Percentiles rank a stretch among this genome's conserved stretches.
Conservation (phyloP, 768 basidiomycete species). For the Lactarius trivialis region DNA sequence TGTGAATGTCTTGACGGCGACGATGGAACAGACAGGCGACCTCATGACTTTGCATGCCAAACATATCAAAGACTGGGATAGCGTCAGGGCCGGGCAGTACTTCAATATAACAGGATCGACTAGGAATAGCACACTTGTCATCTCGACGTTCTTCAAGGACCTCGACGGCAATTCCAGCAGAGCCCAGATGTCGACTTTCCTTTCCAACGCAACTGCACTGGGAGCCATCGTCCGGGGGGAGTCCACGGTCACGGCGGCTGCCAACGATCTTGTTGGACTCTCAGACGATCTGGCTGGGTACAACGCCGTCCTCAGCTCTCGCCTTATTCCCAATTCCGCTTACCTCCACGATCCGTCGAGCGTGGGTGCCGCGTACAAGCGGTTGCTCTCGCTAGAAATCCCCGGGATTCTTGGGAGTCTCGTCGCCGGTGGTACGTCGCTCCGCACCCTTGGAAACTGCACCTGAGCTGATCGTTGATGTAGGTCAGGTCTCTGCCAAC, state of each 20-base stretch:
- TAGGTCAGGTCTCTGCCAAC: conserved; percentile 33
- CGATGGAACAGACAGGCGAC: conserved; percentile 35
- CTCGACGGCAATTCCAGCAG: conserved; percentile 19
- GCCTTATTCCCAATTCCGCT: conserved; percentile 12
- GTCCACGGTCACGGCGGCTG: conserved; percentile 1
- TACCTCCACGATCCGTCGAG: not conserved
- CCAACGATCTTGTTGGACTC: conserved; percentile 10
- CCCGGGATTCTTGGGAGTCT: conserved; percentile 1
- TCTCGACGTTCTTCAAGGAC: conserved; percentile 24
- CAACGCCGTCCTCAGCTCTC: conserved; percentile 17
- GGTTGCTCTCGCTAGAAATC: conserved; percentile 10
- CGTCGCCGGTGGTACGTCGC: conserved; percentile 10
- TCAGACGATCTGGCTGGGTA: conserved; percentile 14
- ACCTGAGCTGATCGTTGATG: not conserved
- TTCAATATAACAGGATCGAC: conserved; percentile 29
- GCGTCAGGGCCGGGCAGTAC: conserved; percentile 15
- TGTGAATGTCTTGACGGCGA: conserved; percentile 28
- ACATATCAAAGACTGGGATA: conserved; percentile 8
- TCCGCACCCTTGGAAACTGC: not conserved
- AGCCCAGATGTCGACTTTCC: conserved; percentile 15
- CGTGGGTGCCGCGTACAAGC: conserved; percentile 15
- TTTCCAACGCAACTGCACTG: conserved; percentile 10
- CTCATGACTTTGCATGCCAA: conserved; percentile 28
- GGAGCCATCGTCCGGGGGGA: conserved; percentile 21
- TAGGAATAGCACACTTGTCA: conserved; percentile 2